Evolutionary conservation across 2,329 filamentous ascomycete genomes (phyloP).

Genomic region (Arachnomyces sp.): DNA sequence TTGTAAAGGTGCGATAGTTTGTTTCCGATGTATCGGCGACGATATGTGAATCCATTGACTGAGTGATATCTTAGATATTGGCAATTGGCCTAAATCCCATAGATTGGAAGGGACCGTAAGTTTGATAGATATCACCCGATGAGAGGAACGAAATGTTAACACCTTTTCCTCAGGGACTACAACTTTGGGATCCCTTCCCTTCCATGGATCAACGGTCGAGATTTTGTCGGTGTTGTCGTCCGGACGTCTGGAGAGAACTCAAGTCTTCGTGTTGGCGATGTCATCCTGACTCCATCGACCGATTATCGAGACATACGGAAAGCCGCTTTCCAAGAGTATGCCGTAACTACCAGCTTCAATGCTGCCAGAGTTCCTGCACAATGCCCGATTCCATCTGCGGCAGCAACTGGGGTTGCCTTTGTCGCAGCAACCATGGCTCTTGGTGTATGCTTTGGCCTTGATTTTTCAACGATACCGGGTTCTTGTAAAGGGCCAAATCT

Average conservation of each 20-base stretch:
- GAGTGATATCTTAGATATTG: neutral
- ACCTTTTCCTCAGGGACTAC: conserved; percentile 48
- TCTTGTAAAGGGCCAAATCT: conserved; percentile 52
- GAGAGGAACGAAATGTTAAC: neutral
- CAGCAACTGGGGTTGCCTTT: conserved; percentile 63
- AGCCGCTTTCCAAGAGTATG: conserved; percentile 64
- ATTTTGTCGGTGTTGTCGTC: conserved; percentile 60
- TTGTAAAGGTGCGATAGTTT: conserved; percentile 47
- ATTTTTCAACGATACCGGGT: conserved; percentile 43
- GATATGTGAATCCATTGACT: neutral
- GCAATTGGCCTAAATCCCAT: conserved; percentile 67
- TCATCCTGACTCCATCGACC: conserved; percentile 59
- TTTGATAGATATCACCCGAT: conserved; percentile 9
- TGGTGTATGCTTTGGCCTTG: conserved; percentile 62
- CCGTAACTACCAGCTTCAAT: conserved; percentile 58
- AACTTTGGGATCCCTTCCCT: conserved; percentile 62
- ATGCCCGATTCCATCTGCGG: conserved; percentile 48
- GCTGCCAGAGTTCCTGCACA: conserved; percentile 53
- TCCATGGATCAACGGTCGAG: conserved; percentile 62
- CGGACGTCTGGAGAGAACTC: conserved; percentile 35
- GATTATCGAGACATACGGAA: conserved; percentile 68
- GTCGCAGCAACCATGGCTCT: conserved; percentile 61
- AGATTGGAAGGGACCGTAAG: conserved; percentile 66
- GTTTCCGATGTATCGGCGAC: neutral
- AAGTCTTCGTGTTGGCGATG: conserved; percentile 51